Evolutionary conservation across 169 alveolate species (phyloP).

Genomic region (Eimeria falciformis): DNA sequence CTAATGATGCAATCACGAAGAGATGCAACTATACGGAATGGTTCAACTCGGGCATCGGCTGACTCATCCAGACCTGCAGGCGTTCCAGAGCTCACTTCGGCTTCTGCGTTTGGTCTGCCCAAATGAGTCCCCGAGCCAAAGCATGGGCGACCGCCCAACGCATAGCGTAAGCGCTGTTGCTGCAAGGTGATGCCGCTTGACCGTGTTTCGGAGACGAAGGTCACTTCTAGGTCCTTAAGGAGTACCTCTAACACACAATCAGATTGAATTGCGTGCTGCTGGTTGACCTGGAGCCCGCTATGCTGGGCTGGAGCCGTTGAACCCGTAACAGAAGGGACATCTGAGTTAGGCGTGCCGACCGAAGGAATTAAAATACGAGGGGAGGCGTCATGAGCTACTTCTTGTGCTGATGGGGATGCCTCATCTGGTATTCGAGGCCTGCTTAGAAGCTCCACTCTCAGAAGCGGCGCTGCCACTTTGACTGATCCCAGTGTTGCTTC

Average conservation of each 20-base stretch:
- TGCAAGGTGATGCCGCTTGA: not conserved
- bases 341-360: not conserved
- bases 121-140: constrained; percentile 9
- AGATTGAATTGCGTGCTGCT: constrained; percentile 10
- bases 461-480: constrained; percentile 63
- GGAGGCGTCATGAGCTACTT: constrained; percentile 18
- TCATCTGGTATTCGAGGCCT: constrained; percentile 69
- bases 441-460: constrained; percentile 66
- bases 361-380: constrained; percentile 33
- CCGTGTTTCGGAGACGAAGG: constrained; percentile 34
- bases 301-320: not conserved
- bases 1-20: constrained; percentile 41
- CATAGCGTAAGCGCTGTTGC: constrained; percentile 6
- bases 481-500: constrained; percentile 10
- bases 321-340: not conserved
- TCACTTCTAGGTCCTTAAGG: constrained; percentile 12
- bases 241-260: constrained; percentile 50
- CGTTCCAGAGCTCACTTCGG: not conserved
- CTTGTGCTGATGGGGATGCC: constrained; percentile 14
- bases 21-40: constrained; percentile 9
- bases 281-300: not conserved
- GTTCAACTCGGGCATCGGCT: not conserved
- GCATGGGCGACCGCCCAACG: not conserved
- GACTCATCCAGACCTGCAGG: not conserved
- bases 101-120: not conserved